A percentile compares a stretch with the other conserved stretches of the same genome.
Evolutionary conservation across 257 asterid species (phyloP).

Genomic region (Nyctanthes arbortristis): DNA sequence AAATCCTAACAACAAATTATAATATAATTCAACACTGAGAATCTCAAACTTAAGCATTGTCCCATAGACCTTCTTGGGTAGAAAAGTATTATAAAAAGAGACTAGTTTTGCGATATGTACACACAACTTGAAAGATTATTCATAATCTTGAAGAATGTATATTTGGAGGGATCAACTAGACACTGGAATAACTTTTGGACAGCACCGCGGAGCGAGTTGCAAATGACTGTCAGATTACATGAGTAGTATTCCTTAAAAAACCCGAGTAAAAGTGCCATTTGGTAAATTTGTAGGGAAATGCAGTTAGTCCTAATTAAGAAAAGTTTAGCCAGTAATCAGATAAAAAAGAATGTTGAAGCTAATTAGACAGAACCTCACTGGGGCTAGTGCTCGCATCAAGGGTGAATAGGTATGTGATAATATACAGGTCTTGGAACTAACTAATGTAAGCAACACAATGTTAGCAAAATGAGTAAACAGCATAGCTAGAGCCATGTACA

Average conservation of each 20-base stretch:
- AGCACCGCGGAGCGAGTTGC: too few species aligned
- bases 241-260: neutral
- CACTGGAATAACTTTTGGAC: neutral
- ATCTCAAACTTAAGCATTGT: neutral
- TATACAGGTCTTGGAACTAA: too few species aligned
- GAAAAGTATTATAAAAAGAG: neutral
- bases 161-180: neutral
- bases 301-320: neutral
- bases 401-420: neutral
- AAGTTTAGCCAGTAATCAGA: neutral
- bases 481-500: neutral
- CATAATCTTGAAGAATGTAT: neutral
- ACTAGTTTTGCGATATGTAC: neutral
- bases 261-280: neutral
- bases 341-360: too few species aligned
- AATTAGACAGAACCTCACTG: neutral
- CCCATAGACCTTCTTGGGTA: neutral
- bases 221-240: neutral
- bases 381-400: neutral
- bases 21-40: neutral
- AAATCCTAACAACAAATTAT: too few species aligned
- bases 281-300: neutral
- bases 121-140: neutral
- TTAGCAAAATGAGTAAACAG: too few species aligned
- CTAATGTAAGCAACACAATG: too few species aligned